Conservation (phyloP, 345 rosid species). For the Draba incana region DNA sequence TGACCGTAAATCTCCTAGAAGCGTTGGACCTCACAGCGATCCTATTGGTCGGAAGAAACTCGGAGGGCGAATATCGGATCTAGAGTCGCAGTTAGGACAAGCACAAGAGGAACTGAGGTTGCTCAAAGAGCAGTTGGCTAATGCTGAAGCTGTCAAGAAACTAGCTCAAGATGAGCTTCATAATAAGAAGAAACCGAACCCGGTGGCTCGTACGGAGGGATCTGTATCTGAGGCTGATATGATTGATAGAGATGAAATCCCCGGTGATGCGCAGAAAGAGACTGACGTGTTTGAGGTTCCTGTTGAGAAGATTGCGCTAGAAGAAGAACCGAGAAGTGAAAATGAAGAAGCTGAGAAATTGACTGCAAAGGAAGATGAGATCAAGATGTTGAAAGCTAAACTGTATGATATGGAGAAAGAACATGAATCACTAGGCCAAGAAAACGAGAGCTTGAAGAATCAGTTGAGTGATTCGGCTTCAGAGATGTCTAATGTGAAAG, state of each 20-base stretch:
- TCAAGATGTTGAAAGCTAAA: conserved; percentile 54
- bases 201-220: conserved; percentile 20
- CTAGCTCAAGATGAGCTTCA: conserved; percentile 68
- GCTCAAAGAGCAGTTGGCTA: conserved; percentile 72
- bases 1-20: conserved; percentile 81
- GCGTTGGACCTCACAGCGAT: conserved; percentile 59
- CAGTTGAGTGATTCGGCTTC: conserved; percentile 53
- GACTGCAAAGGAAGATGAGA: conserved; percentile 58
- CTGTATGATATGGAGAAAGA: conserved; percentile 67
- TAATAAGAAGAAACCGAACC: conserved; percentile 50
- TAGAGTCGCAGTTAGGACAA: conserved; percentile 91
- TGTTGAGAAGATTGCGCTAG: conserved; percentile 50
- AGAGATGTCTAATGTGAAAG: conserved; percentile 46
- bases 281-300: conserved; percentile 79
- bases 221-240: conserved; percentile 34
- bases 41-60: conserved; percentile 73
- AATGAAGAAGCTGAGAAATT: conserved; percentile 41
- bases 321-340: conserved; percentile 33
- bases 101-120: conserved; percentile 86
- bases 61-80: conserved; percentile 77
- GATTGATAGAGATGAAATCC: conserved; percentile 47
- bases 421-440: conserved; percentile 46
- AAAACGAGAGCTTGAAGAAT: conserved; percentile 61
- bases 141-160: conserved; percentile 86
- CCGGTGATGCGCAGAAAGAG: conserved; percentile 53